Percentiles rank a stretch among this genome's conserved stretches.
Conservation (phyloP, 352 stramenopile species). For the Pythium dissotocum region DNA sequence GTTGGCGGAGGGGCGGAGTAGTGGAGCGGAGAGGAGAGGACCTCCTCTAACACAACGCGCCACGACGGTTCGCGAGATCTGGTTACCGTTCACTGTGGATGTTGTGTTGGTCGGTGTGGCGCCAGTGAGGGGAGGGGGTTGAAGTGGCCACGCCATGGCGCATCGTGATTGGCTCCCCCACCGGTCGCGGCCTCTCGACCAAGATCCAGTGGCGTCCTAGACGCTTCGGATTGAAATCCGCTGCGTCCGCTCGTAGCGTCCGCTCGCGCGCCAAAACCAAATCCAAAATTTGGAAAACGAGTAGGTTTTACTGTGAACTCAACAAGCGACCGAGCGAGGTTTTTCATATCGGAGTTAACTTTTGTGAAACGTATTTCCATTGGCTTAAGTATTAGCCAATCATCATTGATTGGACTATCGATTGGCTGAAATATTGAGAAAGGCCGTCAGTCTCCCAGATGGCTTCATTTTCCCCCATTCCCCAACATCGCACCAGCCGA, state of each 20-base stretch:
- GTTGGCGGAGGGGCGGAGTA: background rate
- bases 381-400: background rate
- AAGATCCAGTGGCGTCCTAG: background rate
- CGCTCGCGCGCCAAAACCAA: conserved; percentile 17
- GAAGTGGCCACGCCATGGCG: background rate
- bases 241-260: background rate
- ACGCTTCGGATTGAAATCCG: conserved; percentile 4
- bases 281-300: background rate
- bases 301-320: background rate
- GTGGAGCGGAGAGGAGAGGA: background rate
- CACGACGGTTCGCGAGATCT: conserved; percentile 4
- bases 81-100: background rate
- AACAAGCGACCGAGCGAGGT: background rate
- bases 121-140: conserved; percentile 1
- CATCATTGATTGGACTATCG: background rate
- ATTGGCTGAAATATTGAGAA: conserved; percentile 2
- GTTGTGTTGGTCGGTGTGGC: background rate
- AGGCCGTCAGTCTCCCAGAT: conserved; percentile 15
- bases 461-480: conserved; percentile 28
- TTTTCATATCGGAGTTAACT: background rate
- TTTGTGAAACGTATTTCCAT: background rate
- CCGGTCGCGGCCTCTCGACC: conserved; percentile 12
- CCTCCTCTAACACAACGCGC: background rate
- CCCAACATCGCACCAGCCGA: background rate
- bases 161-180: background rate